phyloP scores from a whole-genome alignment of 768 basidiomycete genomes.

The Amylocystis lapponica region DNA sequence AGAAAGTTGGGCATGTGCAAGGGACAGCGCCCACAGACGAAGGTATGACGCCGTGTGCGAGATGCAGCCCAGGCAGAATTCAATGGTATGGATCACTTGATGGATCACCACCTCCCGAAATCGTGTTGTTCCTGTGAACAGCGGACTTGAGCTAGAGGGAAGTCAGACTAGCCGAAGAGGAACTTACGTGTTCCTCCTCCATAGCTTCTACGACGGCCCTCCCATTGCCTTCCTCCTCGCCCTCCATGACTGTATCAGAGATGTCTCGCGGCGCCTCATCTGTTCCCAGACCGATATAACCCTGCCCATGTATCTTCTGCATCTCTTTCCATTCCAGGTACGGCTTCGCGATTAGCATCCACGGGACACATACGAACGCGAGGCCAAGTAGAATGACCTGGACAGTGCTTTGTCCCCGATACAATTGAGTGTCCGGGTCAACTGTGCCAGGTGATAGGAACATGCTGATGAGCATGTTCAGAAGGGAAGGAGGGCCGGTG shows the following conservation, averaged over 20 bases:
- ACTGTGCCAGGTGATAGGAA: conserved; percentile 87
- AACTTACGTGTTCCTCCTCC: conserved; percentile 70
- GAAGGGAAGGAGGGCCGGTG: conserved; percentile 75
- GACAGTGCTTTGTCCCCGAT: conserved; percentile 79
- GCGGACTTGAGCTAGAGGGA: neutral
- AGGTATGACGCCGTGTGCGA: conserved; percentile 95
- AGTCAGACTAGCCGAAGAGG: conserved; percentile 9
- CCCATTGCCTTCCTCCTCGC: conserved; percentile 79
- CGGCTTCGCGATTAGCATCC: conserved; percentile 90
- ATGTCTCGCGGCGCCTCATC: conserved; percentile 49
- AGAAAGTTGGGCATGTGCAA: conserved; percentile 96
- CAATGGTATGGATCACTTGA: conserved; percentile 98
- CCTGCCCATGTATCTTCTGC: conserved; percentile 74
- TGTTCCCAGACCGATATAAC: conserved; percentile 68
- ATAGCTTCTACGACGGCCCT: conserved; percentile 66
- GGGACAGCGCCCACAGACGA: conserved; percentile 94
- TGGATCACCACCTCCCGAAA: conserved; percentile 94
- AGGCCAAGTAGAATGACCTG: conserved; percentile 74
- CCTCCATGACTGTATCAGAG: conserved; percentile 60
- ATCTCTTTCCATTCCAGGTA: conserved; percentile 90
- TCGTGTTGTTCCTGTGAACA: conserved; percentile 71
- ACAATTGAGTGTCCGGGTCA: conserved; percentile 63
- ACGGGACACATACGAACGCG: conserved; percentile 87
- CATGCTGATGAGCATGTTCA: conserved; percentile 97
- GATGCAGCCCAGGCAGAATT: conserved; percentile 98